These are phyloP conservation scores for Cyclotella atomus DNA, from an alignment of 108 stramenopile species.

Conservation along the genomic window DNA sequence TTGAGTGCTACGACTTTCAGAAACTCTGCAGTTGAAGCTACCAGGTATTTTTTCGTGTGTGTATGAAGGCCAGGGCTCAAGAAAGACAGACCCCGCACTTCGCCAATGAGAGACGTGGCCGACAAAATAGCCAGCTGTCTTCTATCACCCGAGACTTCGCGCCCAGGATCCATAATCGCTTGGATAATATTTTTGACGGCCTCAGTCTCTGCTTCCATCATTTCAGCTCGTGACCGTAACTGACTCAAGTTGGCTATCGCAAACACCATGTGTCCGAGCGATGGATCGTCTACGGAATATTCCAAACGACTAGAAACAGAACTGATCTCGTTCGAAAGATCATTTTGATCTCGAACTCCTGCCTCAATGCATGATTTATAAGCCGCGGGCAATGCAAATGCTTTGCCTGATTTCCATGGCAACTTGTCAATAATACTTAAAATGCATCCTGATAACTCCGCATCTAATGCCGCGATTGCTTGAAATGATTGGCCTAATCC, in stretches of 20 bases:
- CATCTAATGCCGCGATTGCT: constrained; percentile 40
- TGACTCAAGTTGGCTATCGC: constrained; percentile 25
- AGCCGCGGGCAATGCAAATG: constrained; percentile 49
- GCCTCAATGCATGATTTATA: constrained; percentile 34
- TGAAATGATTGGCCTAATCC: constrained; percentile 53
- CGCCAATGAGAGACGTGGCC: constrained; percentile 24
- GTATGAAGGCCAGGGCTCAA: constrained; percentile 11
- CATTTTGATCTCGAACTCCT: constrained; percentile 37
- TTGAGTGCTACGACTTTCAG: constrained; percentile 19
- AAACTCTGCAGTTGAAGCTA: not conserved
- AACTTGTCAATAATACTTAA: constrained; percentile 55
- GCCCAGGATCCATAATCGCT: constrained; percentile 5
- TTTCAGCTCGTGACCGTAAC: constrained; percentile 17
- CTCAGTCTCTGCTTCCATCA: constrained; percentile 11
- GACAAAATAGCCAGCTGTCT: constrained; percentile 28
- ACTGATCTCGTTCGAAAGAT: constrained; percentile 28
- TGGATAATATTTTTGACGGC: constrained; percentile 16
- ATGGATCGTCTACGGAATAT: constrained; percentile 1
- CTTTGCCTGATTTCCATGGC: constrained; percentile 72
- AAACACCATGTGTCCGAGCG: constrained; percentile 25
- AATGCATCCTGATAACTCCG: constrained; percentile 49
- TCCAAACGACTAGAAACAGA: not conserved
- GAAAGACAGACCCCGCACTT: constrained; percentile 28
- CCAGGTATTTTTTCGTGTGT: constrained; percentile 27
- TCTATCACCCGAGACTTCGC: constrained; percentile 13